These are phyloP conservation scores for Salvia splendens DNA, from an alignment of 257 asterid species.

Conservation along the genomic window DNA sequence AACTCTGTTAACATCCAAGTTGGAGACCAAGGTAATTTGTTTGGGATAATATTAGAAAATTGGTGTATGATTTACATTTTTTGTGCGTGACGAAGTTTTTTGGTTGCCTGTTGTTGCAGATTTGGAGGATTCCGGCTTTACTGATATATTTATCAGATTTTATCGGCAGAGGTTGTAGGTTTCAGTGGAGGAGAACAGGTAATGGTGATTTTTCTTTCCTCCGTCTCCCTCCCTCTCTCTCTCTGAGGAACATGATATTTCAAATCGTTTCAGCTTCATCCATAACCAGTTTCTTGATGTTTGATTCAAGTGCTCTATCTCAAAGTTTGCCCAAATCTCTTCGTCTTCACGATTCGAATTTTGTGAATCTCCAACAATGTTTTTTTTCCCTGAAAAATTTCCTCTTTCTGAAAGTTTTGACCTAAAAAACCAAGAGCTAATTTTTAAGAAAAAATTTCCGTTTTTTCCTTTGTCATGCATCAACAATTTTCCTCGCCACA, in stretches of 20 bases:
- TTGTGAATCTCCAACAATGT: background rate
- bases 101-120: slow-evolving; percentile 33
- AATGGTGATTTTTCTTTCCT: slow-evolving; percentile 18
- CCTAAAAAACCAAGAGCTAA: slow-evolving; percentile 8
- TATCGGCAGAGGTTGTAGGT: slow-evolving; percentile 24
- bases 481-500: background rate
- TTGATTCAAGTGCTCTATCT: slow-evolving; percentile 14
- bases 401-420: background rate
- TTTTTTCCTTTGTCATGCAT: background rate
- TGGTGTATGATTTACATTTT: slow-evolving; percentile 25
- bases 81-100: slow-evolving; percentile 8
- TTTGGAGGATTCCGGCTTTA: slow-evolving; percentile 30
- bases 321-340: slow-evolving; percentile 4
- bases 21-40: slow-evolving; percentile 4
- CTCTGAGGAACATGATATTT: background rate
- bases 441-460: background rate
- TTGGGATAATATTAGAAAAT: slow-evolving; percentile 26
- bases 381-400: background rate
- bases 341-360: background rate
- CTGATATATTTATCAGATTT: slow-evolving; percentile 13
- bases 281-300: slow-evolving; percentile 21
- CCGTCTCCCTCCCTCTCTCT: background rate
- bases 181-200: slow-evolving; percentile 33
- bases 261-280: slow-evolving; percentile 24
- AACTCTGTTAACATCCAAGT: background rate